Conservation (phyloP, 2,329 filamentous ascomycete genomes). For the Clonostachys rhizophaga region DNA sequence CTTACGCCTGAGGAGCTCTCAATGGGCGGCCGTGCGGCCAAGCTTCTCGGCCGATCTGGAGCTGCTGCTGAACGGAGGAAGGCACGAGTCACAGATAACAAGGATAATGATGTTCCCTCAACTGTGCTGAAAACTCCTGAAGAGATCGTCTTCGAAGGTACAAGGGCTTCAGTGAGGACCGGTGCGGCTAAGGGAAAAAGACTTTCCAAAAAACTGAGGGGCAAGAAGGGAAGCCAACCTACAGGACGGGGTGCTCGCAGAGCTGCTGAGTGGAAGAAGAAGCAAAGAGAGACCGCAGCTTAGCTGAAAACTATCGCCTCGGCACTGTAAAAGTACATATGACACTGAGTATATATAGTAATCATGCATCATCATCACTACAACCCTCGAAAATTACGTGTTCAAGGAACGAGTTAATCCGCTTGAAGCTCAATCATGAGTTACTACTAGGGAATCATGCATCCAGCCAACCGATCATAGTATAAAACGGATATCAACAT, state of each 20-base stretch:
- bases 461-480: not conserved
- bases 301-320: too few relatives aligned
- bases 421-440: too few relatives aligned
- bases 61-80: not conserved
- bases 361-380: not conserved
- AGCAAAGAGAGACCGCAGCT: slow-evolving; percentile 9
- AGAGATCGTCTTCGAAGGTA: slow-evolving; percentile 75
- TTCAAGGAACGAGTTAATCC: too few relatives aligned
- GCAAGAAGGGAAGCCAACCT: slow-evolving; percentile 28
- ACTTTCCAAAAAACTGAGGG: slow-evolving; percentile 51
- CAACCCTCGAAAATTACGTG: not conserved
- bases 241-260: slow-evolving; percentile 30
- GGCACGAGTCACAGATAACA: slow-evolving; percentile 1
- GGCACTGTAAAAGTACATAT: too few relatives aligned
- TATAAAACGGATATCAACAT: slow-evolving; percentile 19
- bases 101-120: slow-evolving; percentile 10
- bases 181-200: slow-evolving; percentile 59
- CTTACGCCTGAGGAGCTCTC: slow-evolving; percentile 65
- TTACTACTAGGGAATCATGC: not conserved
- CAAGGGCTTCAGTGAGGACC: slow-evolving; percentile 64
- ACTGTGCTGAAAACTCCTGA: slow-evolving; percentile 54
- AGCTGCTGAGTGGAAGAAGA: slow-evolving; percentile 39
- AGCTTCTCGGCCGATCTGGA: slow-evolving; percentile 57
- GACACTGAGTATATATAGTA: not conserved
- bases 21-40: slow-evolving; percentile 66